phyloP scores from a whole-genome alignment of 2,329 filamentous ascomycete genomes.

The Cercospora janseana region DNA sequence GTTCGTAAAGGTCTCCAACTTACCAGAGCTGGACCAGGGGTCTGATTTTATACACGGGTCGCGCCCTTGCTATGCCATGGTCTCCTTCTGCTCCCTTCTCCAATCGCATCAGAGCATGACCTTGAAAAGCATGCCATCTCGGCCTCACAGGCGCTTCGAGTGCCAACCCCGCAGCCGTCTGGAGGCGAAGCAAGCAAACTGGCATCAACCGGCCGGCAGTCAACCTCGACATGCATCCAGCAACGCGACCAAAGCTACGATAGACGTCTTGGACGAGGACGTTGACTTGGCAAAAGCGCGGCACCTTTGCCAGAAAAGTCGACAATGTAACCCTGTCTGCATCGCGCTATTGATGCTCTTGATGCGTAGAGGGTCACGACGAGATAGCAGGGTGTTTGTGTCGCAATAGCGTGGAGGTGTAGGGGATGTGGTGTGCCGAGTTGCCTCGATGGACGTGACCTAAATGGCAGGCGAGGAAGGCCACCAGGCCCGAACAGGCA shows the following conservation, averaged over 20 bases:
- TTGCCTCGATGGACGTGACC: neutral
- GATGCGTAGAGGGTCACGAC: too few species aligned
- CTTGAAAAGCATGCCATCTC: neutral
- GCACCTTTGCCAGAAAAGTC: neutral
- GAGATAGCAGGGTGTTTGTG: neutral
- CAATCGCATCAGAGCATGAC: neutral
- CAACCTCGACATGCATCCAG: neutral
- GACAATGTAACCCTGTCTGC: slow-evolving; percentile 3
- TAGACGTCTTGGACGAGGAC: neutral
- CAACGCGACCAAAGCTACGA: neutral
- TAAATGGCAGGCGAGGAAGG: slow-evolving; percentile 2
- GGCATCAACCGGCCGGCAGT: too few species aligned
- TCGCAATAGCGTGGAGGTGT: too few species aligned
- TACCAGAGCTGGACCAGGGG: neutral
- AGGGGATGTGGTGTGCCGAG: slow-evolving; percentile 1
- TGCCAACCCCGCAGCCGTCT: slow-evolving; percentile 2
- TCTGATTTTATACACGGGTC: neutral
- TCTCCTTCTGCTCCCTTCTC: neutral
- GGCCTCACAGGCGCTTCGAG: neutral
- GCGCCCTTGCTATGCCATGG: too few species aligned
- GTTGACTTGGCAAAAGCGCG: neutral
- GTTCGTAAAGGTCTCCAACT: neutral
- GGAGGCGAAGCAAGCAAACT: neutral
- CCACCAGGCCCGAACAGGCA: slow-evolving; percentile 3
- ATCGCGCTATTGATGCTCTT: slow-evolving; percentile 2